Evolutionary conservation across 176 grass and related monocot genomes (phyloP), one percentile per base, ranked within the genome.

Genomic region (Ensete glaucum): DNA sequence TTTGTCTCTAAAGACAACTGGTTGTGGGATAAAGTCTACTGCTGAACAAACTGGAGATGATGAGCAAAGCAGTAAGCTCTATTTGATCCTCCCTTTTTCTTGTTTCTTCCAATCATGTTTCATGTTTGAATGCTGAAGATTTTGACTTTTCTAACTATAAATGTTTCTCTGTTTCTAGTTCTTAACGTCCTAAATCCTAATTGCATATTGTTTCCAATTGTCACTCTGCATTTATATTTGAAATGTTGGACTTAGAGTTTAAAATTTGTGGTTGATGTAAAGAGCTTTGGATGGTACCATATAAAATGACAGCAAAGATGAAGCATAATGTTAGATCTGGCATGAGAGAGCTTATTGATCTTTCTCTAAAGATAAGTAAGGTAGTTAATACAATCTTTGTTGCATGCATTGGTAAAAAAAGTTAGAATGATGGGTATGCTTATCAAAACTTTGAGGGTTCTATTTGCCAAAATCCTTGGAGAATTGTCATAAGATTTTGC

Each of bases 21-120:
- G 95, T 56, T 98, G 95, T 81, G 90, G 95, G 80, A 87, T 98
- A 77, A 98, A 89, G 85, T 77, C 81, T 79, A 73, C 70, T 51
- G 80, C 70, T 75, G 93, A 92, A 77, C 82, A 89, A 85, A 68
- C 83, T 25, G 76, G 22, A 65, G 83, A 98, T 79, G 79, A 75
- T 69, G 95, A 98, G 76, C 89, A 84, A 85, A 93, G 90, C 66
- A 91, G 95, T 98, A 84, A 87, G 83, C 73, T 52, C 73, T 80
- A 57, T 62, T n/a, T 72, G 17, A 72, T 17, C 22, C 11, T 23
- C 20, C 59, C 8, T 57, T 87, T 22, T 83, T 71, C 66, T 22
- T 50, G 48, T 49, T 70, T 70, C 17, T 52, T 20, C 8, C 15
- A 70, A 70, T 70, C 51, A 70, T 51, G 16, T 70, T 51, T 15